phyloP scores from a whole-genome alignment of 129 eudicot species.

The Oenanthe sinensis region DNA sequence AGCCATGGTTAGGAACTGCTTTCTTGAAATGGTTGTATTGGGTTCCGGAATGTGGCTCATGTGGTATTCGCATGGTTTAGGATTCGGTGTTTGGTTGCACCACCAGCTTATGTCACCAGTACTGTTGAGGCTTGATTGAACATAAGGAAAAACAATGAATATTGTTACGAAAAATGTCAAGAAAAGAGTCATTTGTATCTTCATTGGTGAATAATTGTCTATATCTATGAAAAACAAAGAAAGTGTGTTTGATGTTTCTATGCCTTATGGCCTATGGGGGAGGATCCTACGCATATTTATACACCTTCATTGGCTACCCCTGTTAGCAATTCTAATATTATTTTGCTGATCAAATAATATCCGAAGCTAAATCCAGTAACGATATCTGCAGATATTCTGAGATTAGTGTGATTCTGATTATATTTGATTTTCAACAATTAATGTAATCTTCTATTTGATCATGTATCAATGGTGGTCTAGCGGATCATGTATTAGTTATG shows the following conservation, averaged over 20 bases:
- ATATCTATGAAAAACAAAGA: background rate
- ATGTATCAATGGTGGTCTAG: too few species aligned
- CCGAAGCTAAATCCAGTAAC: background rate
- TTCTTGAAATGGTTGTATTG: background rate
- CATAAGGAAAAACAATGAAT: background rate
- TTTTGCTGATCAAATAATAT: background rate
- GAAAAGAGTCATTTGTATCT: background rate
- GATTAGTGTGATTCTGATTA: background rate
- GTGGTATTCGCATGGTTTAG: background rate
- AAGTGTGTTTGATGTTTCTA: background rate
- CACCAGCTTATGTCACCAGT: background rate
- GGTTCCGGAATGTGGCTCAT: background rate
- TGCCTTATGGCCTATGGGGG: background rate
- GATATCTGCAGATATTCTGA: background rate
- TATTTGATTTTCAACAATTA: too few species aligned
- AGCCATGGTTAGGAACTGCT: background rate
- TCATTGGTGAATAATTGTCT: background rate
- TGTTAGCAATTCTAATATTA: background rate
- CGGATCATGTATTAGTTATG: too few species aligned
- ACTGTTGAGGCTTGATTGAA: background rate
- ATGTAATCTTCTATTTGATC: too few species aligned
- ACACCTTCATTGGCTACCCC: background rate
- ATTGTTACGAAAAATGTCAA: background rate
- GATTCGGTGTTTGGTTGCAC: conserved; percentile 6
- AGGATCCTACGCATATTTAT: background rate